A percentile compares a stretch with the other conserved stretches of the same genome.
These are phyloP conservation scores for Fagopyrum homotropicum DNA, from an alignment of 148 eudicot species.

Conservation along the genomic window DNA sequence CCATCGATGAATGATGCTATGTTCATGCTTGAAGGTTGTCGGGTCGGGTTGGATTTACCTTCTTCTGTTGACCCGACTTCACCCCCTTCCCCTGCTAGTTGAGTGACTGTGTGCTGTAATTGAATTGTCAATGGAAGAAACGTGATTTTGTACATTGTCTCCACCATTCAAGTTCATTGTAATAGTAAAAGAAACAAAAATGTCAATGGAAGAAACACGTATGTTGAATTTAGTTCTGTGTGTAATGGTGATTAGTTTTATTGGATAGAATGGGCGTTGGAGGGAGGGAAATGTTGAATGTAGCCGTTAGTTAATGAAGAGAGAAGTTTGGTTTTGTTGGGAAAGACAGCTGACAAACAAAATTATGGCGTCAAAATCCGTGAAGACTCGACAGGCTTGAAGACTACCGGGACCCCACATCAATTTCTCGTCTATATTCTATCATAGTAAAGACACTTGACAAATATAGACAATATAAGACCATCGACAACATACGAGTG, in stretches of 20 bases:
- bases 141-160: background rate
- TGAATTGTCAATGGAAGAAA: background rate
- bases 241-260: too few species aligned
- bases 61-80: constrained; percentile 63
- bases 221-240: too few species aligned
- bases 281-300: background rate
- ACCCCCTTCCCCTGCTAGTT: constrained; percentile 34
- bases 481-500: too few species aligned
- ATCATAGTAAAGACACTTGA: too few species aligned
- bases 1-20: constrained; percentile 58
- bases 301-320: constrained; percentile 10
- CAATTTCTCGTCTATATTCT: background rate
- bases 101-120: constrained; percentile 5
- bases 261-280: too few species aligned
- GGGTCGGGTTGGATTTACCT: constrained; percentile 60
- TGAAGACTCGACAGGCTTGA: background rate
- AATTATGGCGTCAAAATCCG: background rate
- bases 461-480: too few species aligned
- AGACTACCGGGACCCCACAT: background rate
- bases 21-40: constrained; percentile 76
- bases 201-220: too few species aligned
- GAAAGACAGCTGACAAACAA: background rate
- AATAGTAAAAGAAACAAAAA: too few species aligned
- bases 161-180: background rate
- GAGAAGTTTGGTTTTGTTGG: background rate